Base-by-base conservation (phyloP, 2,329 filamentous ascomycete species). In the Exserohilum rostratum region DNA sequence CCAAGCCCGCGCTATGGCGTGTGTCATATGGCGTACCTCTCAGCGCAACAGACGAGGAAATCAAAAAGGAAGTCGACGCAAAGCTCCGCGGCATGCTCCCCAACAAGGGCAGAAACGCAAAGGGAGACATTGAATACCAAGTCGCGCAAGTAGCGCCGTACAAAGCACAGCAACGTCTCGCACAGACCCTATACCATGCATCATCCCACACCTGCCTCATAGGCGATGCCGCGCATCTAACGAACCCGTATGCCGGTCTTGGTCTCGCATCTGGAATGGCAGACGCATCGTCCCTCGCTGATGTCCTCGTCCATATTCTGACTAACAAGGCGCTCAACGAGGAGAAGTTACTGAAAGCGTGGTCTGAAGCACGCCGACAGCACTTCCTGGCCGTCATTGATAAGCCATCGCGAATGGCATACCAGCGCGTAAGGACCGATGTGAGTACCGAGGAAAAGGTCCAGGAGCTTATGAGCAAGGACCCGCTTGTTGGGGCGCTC, bases 161-260 rank as follows among this genome's bases (percentile, higher is more conserved):
- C 50, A 75, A 75, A 48, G 75, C 76, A 20, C 76, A 78, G 55
- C 76, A 78, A 57, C 61, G 74, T 0, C 74, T 71, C 34, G 74
- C 69, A 2, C 50, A 65, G 1, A 65, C 59, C 5, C 66, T 78
- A 25, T 69, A 56, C 35, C 39, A 53, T 25, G 13, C 30, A 15
- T 22, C 42, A 2, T 27, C 62, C 9, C 53, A 71, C 3, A 70
- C 76, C 3, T 60, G 75, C 3, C 50, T 78, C 2, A 64, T 71
- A n/a, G 76, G 75, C 3, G 76, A 78, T 58, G 75, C 76, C 6
- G 76, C 76, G 9, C 76, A 78, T 50, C 58, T 76, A 15, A 75
- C 73, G 11, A 75, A 76, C 43, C 72, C 73, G 7, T 76, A 76
- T 44, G 73, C 71, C 0, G 73, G 73, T 2, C 64, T 74, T 1